Conservation (phyloP, 148 eudicot species). For the Cornus suecica region DNA sequence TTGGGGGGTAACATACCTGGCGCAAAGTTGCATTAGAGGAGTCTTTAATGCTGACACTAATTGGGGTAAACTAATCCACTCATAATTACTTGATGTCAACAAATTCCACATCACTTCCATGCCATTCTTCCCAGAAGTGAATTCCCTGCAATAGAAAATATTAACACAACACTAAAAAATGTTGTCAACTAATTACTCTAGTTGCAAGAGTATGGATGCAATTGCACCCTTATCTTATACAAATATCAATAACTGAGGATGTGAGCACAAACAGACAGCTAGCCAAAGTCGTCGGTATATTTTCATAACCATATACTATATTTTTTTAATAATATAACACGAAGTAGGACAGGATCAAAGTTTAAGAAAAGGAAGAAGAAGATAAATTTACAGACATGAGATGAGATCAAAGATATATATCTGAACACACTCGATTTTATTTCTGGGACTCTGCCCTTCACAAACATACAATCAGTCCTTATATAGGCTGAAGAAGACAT, state of each 20-base stretch:
- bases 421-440: too few relatives aligned
- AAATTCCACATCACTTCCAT: conserved; percentile 65
- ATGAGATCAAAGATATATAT: too few relatives aligned
- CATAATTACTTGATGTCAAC: conserved; percentile 49
- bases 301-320: background rate
- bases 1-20: conserved; percentile 47
- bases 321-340: too few relatives aligned
- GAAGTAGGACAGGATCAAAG: too few relatives aligned
- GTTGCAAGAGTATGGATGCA: background rate
- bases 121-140: conserved; percentile 44
- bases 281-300: background rate
- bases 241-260: background rate
- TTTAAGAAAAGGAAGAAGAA: too few relatives aligned
- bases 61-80: conserved; percentile 61
- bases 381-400: too few relatives aligned
- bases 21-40: conserved; percentile 79
- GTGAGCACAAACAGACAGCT: background rate
- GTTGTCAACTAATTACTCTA: background rate
- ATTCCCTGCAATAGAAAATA: conserved; percentile 39
- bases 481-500: too few relatives aligned
- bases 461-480: too few relatives aligned
- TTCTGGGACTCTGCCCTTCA: too few relatives aligned
- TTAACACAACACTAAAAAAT: conserved; percentile 2
- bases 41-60: conserved; percentile 41
- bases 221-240: background rate